Evolutionary conservation across 371 early-diverging fungal genomes (phyloP).

Genomic region (Rhizopus delemar): DNA sequence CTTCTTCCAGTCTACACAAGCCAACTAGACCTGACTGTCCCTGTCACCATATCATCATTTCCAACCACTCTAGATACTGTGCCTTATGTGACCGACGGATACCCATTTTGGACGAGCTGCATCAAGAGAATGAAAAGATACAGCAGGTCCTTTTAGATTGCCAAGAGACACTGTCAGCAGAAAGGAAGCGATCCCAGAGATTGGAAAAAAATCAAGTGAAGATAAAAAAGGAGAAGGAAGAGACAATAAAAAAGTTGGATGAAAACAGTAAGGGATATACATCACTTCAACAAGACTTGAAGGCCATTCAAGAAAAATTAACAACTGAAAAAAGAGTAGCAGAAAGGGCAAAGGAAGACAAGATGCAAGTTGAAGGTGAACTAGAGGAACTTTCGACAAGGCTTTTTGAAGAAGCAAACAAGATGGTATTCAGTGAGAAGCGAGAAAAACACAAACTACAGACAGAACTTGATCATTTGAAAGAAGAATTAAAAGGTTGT

Average conservation of each 20-base stretch:
- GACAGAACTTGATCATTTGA: slow-evolving; percentile 40
- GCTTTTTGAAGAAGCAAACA: slow-evolving; percentile 89
- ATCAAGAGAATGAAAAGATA: slow-evolving; percentile 33
- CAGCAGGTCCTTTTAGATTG: slow-evolving; percentile 34
- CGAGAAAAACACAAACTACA: slow-evolving; percentile 52
- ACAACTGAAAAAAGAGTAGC: slow-evolving; percentile 75
- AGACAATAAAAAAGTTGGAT: slow-evolving; percentile 35
- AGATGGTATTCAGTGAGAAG: slow-evolving; percentile 81
- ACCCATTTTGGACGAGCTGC: slow-evolving; percentile 41
- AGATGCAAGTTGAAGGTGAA: slow-evolving; percentile 80
- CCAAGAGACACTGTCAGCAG: slow-evolving; percentile 25
- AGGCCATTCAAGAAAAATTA: slow-evolving; percentile 50
- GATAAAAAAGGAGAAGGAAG: slow-evolving; percentile 32
- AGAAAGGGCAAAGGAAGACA: slow-evolving; percentile 76
- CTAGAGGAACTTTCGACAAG: slow-evolving; percentile 81
- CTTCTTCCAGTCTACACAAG: background rate
- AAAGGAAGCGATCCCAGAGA: background rate
- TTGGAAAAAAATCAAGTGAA: background rate
- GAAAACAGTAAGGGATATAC: slow-evolving; percentile 33
- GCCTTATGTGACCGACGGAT: slow-evolving; percentile 51
- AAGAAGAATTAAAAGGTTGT: slow-evolving; percentile 55
- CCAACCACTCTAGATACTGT: slow-evolving; percentile 36
- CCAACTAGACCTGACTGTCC: slow-evolving; percentile 35
- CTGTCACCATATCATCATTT: slow-evolving; percentile 37
- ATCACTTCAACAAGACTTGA: slow-evolving; percentile 44